Evolutionary conservation across 2,329 filamentous ascomycete genomes (phyloP), one percentile per base, ranked within the genome.

Genomic region (Ophiostoma pallidulum): DNA sequence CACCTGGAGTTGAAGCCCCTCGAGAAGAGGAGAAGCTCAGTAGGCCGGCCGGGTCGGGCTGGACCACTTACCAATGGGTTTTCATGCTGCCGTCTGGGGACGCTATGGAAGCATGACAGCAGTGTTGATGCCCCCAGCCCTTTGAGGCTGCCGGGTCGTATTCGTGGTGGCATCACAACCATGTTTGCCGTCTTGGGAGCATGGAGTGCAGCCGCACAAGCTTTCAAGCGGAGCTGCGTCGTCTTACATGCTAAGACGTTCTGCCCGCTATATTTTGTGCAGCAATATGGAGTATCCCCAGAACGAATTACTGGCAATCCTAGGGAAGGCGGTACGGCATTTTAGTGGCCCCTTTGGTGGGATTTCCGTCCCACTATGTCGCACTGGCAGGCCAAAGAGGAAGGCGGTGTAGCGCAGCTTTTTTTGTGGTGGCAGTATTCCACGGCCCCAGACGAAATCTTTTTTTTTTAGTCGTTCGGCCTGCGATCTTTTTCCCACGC

Each of bases 61-160:
- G n/a, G n/a, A n/a, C 32, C 52, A 57, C 70, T 58, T 69, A 94
- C 90, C 61, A 95, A 66, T 4, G 90, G 90, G 56, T 95, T 96
- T 56, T 95, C 90, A 81, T 96, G 90, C 47, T 70, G 71, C 28
- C 84, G 63, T 13, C 58, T 55, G 28, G 70, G 62, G 26, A 72
- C 57, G 4, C 70, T 75, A 10, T 81, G 82, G 56, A 87, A 62
- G 4, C 53, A 9, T 61, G 61, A 36, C 54, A 4, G 14, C 8
- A 9, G 4, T 9, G 16, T 3, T 10, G 3, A n/a, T 8, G 49
- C 20, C 47, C 40, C 16, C 52, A 57, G n/a, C 53, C 60, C 62
- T 66, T 8, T 10, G 42, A 20, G 5, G 8, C 29, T 10, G 12
- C n/a, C 8, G 16, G 26, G 10, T 20, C 40, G 14, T 36, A 42